These are phyloP conservation scores for Ophiocytium majus DNA, from an alignment of 352 stramenopile genomes.

Conservation along the genomic window DNA sequence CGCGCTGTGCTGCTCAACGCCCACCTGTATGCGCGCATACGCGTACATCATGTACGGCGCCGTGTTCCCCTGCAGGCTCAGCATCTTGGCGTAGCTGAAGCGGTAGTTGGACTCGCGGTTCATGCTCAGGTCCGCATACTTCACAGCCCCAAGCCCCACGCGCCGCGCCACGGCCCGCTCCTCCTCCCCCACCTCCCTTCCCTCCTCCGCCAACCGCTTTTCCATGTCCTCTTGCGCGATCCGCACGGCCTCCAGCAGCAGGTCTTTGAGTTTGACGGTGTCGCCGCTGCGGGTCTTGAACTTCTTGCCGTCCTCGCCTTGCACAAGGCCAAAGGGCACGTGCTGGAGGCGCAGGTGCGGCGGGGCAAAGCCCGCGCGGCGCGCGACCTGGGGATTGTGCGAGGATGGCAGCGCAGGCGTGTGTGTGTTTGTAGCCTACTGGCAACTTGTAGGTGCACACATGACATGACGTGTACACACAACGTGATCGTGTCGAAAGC, in stretches of 20 bases:
- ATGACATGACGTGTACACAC: no score
- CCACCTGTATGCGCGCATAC: slow-evolving; percentile 89
- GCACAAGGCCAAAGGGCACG: slow-evolving; percentile 58
- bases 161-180: slow-evolving; percentile 58
- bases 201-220: slow-evolving; percentile 72
- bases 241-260: slow-evolving; percentile 91
- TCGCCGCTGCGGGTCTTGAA: slow-evolving; percentile 98
- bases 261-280: slow-evolving; percentile 94
- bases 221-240: slow-evolving; percentile 80
- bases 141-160: slow-evolving; percentile 86
- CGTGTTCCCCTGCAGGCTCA: slow-evolving; percentile 97
- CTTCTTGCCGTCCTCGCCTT: slow-evolving; percentile 84
- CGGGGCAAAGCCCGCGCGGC: slow-evolving; percentile 56
- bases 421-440: no score
- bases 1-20: not conserved
- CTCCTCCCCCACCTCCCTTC: slow-evolving; percentile 53
- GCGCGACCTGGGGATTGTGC: slow-evolving; percentile 55
- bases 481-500: no score
- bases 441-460: no score
- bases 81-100: slow-evolving; percentile 99
- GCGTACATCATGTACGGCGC: slow-evolving; percentile 99
- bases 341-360: slow-evolving; percentile 69
- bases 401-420: no score
- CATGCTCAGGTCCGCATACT: slow-evolving; percentile 98
- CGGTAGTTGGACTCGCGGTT: slow-evolving; percentile 97